A percentile compares a stretch with the other conserved stretches of the same genome.
Conservation (phyloP, 768 basidiomycete species). For the Mycena floridula region DNA sequence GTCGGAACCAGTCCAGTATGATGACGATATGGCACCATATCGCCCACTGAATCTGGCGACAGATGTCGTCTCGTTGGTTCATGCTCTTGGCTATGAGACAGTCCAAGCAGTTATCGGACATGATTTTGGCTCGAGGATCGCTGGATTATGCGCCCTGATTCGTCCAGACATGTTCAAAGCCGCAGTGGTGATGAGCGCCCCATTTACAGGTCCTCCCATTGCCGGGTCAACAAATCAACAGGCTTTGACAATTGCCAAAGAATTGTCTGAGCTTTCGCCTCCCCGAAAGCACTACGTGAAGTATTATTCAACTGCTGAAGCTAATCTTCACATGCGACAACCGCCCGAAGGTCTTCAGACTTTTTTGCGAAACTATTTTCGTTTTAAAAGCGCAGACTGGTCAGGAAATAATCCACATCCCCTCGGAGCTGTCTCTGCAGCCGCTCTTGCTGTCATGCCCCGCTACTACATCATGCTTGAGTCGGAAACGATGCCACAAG, state of each 20-base stretch:
- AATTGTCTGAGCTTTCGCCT: conserved; percentile 37
- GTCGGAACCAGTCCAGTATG: conserved; percentile 24
- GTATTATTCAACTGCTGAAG: conserved; percentile 42
- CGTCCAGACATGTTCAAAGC: conserved; percentile 50
- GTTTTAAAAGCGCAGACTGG: conserved; percentile 57
- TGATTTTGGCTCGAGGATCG: conserved; percentile 52
- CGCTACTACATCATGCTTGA: conserved; percentile 59
- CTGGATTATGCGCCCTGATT: conserved; percentile 46
- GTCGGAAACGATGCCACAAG: conserved; percentile 46
- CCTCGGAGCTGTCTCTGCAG: conserved; percentile 24
- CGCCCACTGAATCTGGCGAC: conserved; percentile 43
- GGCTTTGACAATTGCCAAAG: conserved; percentile 9
- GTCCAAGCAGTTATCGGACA: conserved; percentile 52
- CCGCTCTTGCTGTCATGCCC: conserved; percentile 37
- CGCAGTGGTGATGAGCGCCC: conserved; percentile 55
- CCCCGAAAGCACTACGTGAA: conserved; percentile 53
- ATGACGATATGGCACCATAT: conserved; percentile 46
- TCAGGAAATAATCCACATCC: conserved; percentile 31
- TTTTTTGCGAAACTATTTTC: conserved; percentile 50
- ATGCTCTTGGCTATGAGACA: conserved; percentile 40
- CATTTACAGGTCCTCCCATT: conserved; percentile 44
- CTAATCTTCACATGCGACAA: conserved; percentile 39
- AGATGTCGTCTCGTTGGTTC: conserved; percentile 47
- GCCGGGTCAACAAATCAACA: conserved; percentile 3
- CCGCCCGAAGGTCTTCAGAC: conserved; percentile 36